These are phyloP conservation scores for Scheffersomyces coipomensis DNA, from an alignment of 805 yeast genomes.

Conservation along the genomic window DNA sequence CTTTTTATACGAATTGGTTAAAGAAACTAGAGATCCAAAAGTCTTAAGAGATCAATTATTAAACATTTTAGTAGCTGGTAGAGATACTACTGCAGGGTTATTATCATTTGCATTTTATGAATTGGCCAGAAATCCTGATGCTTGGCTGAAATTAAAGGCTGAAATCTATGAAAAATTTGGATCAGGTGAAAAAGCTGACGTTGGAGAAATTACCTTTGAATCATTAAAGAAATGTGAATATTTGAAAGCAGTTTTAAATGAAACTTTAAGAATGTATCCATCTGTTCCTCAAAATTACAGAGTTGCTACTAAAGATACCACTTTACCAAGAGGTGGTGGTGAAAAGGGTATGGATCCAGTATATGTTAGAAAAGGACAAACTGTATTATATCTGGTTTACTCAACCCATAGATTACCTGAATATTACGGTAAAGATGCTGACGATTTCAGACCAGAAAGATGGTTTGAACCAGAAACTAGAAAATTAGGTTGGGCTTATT, in stretches of 20 bases:
- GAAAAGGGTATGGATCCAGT: conserved; percentile 21
- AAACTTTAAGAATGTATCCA: conserved; percentile 36
- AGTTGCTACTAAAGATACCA: conserved; percentile 25
- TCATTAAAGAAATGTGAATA: conserved; percentile 39
- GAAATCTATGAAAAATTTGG: conserved; percentile 32
- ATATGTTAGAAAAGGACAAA: conserved; percentile 16
- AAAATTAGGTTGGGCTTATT: conserved; percentile 45
- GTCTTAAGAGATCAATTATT: conserved; percentile 37
- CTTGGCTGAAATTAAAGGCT: conserved; percentile 27
- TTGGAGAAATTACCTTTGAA: conserved; percentile 34
- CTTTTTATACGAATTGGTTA: conserved; percentile 38
- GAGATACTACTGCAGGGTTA: conserved; percentile 43
- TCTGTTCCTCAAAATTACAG: conserved; percentile 30
- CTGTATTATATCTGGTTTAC: conserved; percentile 17
- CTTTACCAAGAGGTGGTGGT: conserved; percentile 34
- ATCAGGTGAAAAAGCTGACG: conserved; percentile 22
- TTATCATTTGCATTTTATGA: conserved; percentile 33
- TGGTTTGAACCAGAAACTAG: conserved; percentile 32
- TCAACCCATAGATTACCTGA: conserved; percentile 20
- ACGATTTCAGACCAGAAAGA: conserved; percentile 36
- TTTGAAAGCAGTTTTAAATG: conserved; percentile 35
- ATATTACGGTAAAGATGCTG: conserved; percentile 33
- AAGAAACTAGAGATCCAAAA: conserved; percentile 34
- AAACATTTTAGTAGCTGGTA: conserved; percentile 41
- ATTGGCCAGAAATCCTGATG: conserved; percentile 31